Evolutionary conservation across 163 green algal species (phyloP).

Genomic region (Scenedesmus sp.): DNA sequence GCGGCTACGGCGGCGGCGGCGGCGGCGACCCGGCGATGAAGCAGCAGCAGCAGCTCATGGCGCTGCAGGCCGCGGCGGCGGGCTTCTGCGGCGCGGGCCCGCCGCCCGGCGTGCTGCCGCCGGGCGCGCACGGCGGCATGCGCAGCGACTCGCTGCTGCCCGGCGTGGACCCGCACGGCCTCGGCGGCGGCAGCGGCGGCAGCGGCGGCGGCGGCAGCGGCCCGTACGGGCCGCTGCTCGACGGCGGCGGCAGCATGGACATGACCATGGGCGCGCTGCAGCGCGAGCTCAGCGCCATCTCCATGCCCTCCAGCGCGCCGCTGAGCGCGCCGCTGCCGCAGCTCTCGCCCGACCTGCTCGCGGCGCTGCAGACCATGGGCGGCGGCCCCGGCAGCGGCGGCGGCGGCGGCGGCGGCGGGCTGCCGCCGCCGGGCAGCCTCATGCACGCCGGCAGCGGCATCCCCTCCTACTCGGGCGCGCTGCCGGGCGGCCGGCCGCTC

Average conservation of each 20-base stretch:
- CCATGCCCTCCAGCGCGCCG: slow-evolving; percentile 7
- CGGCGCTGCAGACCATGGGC: background rate
- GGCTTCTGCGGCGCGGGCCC: slow-evolving; percentile 9
- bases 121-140: background rate
- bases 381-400: background rate
- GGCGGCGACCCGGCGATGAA: slow-evolving; percentile 16
- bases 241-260: slow-evolving; percentile 28
- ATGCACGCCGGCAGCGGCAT: slow-evolving; percentile 9
- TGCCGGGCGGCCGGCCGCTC: background rate
- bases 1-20: no score
- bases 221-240: no score
- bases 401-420: no score
- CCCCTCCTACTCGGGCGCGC: background rate
- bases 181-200: background rate
- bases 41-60: slow-evolving; percentile 43
- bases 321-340: slow-evolving; percentile 31
- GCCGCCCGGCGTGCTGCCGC: background rate
- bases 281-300: background rate
- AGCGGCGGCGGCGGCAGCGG: background rate
- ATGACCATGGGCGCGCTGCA: slow-evolving; percentile 12
- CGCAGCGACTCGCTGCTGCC: slow-evolving; percentile 9
- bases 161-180: background rate
- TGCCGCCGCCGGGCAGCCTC: no score
- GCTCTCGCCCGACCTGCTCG: slow-evolving; percentile 26
- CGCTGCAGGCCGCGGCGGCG: slow-evolving; percentile 38